Evolutionary conservation across 2,329 filamentous ascomycete species (phyloP).

Genomic region (Cytospora chrysosperma): DNA sequence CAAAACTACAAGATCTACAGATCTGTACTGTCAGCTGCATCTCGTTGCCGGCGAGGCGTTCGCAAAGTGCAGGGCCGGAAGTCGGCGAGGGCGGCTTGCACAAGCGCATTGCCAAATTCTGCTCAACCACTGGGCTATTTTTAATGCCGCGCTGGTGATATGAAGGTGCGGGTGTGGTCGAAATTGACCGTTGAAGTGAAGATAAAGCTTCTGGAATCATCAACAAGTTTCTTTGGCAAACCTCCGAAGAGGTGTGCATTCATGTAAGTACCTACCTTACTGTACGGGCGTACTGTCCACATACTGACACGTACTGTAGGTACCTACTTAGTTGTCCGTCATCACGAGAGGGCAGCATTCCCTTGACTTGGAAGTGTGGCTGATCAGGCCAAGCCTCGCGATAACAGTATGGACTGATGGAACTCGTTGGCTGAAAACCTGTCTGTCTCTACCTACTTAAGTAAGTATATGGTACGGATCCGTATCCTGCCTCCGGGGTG

Average conservation of each 20-base stretch:
- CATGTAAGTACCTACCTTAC: too few species aligned
- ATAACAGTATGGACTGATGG: neutral
- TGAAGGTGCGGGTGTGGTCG: neutral
- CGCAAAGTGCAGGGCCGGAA: slow-evolving; percentile 6
- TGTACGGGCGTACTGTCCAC: neutral
- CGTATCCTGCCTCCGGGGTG: too few species aligned
- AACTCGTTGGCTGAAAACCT: neutral
- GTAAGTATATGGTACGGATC: neutral
- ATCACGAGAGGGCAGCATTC: neutral
- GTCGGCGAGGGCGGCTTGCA: slow-evolving; percentile 8
- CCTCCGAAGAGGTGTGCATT: neutral
- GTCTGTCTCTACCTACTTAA: neutral
- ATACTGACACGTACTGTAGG: neutral
- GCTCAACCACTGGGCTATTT: neutral
- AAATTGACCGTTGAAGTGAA: neutral
- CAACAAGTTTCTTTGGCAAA: neutral
- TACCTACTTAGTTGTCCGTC: neutral
- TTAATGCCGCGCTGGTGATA: slow-evolving; percentile 12
- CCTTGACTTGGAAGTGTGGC: neutral
- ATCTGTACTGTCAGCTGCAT: neutral
- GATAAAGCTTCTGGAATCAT: neutral
- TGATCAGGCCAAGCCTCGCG: neutral
- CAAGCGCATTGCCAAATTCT: neutral
- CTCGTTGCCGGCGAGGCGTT: neutral
- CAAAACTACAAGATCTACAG: neutral